phyloP scores from a whole-genome alignment of 2,329 filamentous ascomycete genomes.

The Colletotrichum endophyticum region DNA sequence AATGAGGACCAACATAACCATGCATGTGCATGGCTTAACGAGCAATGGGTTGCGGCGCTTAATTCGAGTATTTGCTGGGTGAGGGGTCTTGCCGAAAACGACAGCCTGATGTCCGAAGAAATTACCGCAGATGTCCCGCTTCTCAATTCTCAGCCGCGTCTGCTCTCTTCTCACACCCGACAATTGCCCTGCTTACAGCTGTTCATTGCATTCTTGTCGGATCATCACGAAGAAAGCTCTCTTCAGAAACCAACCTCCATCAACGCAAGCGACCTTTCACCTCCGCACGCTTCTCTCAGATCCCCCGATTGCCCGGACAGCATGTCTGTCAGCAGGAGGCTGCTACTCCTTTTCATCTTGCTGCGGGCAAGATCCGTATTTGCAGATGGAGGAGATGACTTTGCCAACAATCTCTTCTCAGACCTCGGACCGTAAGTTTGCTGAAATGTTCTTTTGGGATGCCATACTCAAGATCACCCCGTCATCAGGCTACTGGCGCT shows the following conservation, averaged over 20 bases:
- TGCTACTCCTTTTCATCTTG: not conserved
- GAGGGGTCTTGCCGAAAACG: not conserved
- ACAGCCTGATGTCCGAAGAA: not conserved
- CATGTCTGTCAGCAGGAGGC: accelerated
- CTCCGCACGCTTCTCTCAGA: not conserved
- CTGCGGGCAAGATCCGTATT: accelerated
- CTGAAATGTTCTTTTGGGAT: accelerated
- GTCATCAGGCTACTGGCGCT: constrained; percentile 32
- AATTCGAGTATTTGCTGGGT: accelerated
- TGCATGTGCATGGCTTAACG: not conserved
- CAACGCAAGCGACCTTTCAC: not conserved
- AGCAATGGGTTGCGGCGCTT: not conserved
- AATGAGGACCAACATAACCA: not conserved
- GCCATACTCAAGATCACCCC: accelerated
- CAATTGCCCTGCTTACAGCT: no score
- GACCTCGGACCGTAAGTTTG: not conserved
- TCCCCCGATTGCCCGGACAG: not conserved
- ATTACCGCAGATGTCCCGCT: not conserved
- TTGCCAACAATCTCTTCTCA: not conserved
- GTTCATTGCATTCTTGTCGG: no score
- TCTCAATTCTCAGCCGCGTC: accelerated
- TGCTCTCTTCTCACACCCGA: accelerated
- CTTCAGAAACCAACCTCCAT: no score
- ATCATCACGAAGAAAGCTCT: no score
- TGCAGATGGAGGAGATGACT: not conserved